phyloP scores from a whole-genome alignment of 768 basidiomycete species.

The Boletus subparvulus region DNA sequence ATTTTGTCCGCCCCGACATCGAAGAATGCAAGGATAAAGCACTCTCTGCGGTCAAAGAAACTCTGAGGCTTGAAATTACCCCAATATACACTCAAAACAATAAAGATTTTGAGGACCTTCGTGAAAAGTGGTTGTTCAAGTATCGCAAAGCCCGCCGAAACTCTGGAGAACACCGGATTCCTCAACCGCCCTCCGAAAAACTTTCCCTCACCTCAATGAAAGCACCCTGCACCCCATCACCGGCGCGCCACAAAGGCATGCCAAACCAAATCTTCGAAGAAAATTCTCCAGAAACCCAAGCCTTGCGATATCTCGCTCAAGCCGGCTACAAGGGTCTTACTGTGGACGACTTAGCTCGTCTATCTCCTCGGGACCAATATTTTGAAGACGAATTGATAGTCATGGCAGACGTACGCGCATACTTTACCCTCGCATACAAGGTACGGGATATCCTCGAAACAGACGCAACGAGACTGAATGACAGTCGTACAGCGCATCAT shows the following conservation, averaged over 20 bases:
- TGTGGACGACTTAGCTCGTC: slow-evolving; percentile 25
- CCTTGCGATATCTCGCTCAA: slow-evolving; percentile 30
- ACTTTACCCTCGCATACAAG: slow-evolving; percentile 55
- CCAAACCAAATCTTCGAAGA: no score
- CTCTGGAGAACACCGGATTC: neutral
- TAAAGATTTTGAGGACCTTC: slow-evolving; percentile 21
- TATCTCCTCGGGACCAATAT: slow-evolving; percentile 21
- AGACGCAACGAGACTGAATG: neutral
- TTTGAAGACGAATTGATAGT: slow-evolving; percentile 47
- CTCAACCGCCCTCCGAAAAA: neutral
- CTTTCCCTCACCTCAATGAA: no score
- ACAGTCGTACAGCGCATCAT: slow-evolving; percentile 45
- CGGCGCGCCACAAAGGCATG: no score
- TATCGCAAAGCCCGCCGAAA: slow-evolving; percentile 21
- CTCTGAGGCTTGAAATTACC: slow-evolving; percentile 38
- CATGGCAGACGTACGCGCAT: slow-evolving; percentile 56
- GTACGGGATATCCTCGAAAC: slow-evolving; percentile 27
- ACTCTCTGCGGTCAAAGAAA: slow-evolving; percentile 28
- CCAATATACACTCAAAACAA: slow-evolving; percentile 41
- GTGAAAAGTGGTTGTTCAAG: slow-evolving; percentile 24
- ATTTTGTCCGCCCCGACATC: slow-evolving; percentile 28
- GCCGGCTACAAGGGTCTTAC: slow-evolving; percentile 27
- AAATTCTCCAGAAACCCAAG: slow-evolving; percentile 4
- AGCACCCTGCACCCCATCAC: no score
- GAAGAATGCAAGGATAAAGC: slow-evolving; percentile 28